Conservation (phyloP, 1,139 yeast species). For the Kodamaea derodonti region DNA sequence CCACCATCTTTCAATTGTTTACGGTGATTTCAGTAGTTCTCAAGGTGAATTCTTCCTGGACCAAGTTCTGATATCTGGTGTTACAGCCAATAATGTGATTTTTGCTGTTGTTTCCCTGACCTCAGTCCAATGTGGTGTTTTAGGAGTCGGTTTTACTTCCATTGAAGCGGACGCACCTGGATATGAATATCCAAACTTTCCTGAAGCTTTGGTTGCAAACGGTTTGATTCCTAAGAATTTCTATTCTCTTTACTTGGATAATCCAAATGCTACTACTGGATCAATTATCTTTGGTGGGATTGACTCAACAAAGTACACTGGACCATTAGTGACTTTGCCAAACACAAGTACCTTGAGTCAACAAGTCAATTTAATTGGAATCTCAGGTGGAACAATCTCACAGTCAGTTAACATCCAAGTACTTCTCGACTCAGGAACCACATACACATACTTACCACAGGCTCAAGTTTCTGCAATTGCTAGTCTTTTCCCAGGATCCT, state of each 20-base stretch:
- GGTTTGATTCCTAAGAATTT: conserved; percentile 17
- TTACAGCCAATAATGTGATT: conserved; percentile 7
- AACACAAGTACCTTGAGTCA: background rate
- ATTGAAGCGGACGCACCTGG: conserved; percentile 7
- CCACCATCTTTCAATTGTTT: conserved; percentile 5
- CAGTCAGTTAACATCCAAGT: conserved; percentile 10
- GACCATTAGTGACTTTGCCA: conserved; percentile 13
- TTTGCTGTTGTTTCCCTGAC: conserved; percentile 15
- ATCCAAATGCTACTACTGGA: conserved; percentile 15
- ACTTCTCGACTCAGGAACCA: conserved; percentile 40
- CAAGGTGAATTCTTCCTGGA: conserved; percentile 9
- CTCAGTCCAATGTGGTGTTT: conserved; percentile 11
- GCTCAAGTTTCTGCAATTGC: conserved; percentile 15
- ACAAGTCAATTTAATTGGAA: background rate
- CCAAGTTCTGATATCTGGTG: conserved; percentile 6
- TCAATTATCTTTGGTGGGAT: conserved; percentile 28
- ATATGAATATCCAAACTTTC: conserved; percentile 17
- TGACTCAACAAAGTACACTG: conserved; percentile 25
- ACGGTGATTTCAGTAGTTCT: conserved; percentile 10
- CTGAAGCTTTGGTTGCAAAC: conserved; percentile 15
- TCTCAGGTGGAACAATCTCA: background rate
- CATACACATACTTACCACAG: conserved; percentile 25
- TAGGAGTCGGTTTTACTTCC: conserved; percentile 17
- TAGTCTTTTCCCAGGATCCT: background rate
- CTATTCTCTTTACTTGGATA: conserved; percentile 20